Evolutionary conservation across 148 eudicot genomes (phyloP), one percentile per base, ranked within the genome.

Genomic region (Polygonum aviculare): DNA sequence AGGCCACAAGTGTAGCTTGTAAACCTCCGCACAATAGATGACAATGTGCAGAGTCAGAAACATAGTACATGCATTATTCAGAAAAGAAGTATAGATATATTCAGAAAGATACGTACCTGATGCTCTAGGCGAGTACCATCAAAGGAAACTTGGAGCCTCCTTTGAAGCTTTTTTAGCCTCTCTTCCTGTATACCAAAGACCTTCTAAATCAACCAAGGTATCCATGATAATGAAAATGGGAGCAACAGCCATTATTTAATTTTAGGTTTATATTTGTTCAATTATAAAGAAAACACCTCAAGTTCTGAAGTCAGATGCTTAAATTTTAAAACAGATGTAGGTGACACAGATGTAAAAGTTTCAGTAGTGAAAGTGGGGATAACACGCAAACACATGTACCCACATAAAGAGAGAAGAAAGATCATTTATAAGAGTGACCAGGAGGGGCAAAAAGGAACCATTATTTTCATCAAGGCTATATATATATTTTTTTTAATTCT

Each of bases 101-200:
- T 12, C 26, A 36, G 60, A 69, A 36, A 77, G 40, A 7, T 19
- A 2, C 80, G 18, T 83, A 96, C 99, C 86, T 90, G 99, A 89
- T 96, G 99, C 83, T 90, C 91, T 69, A 73, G 22, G 65, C 60
- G 81, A 82, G 87, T 86, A 82, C 97, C 97, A 81, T 96, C 97
- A 57, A 90, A 96, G 78, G 99, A 91, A 82, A 93, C 92, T 78
- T 86, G 85, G 36, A 96, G 78, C 81, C 99, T 90, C 76, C 79
- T 81, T 73, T 91, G 90, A 79, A 96, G 97, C 77, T 72, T 79
- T 81, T 76, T 83, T 40, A 96, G 91, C 82, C 97, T 90, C 79
- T 84, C 91, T 82, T 90, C 99, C 99, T 93, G 83, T 2, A 71
- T 75, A 67, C 75, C 51, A 77, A 12, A 38, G 45, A 38, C 72